Evolutionary conservation across 164 flowering plant genomes (phyloP), one percentile per base, ranked within the genome.

Genomic region (Sextonia rubra): DNA sequence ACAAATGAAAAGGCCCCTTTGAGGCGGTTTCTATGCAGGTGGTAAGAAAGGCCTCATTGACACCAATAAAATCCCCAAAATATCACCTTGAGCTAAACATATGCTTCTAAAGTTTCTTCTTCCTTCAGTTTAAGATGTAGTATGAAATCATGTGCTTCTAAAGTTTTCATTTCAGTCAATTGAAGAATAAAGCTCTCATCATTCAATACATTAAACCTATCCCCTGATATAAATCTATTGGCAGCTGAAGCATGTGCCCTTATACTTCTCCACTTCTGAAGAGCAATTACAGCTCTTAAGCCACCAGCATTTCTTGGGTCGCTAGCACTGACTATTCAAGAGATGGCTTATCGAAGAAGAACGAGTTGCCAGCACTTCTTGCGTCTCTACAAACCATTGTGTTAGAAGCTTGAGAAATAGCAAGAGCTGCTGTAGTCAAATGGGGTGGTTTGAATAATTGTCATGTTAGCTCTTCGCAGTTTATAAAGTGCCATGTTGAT

Each of bases 211-310:
- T n/a, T n/a, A n/a, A n/a, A n/a, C 87, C n/a, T 77, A 81, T 20
- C 81, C 85, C 60, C 55, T 76, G 37, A 66, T 30, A 64, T 73
- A 44, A 7, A 84, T 58, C 30, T 79, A 77, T 72, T 80, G 97
- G 77, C 88, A 81, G 8, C 77, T 61, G 64, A 83, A 85, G 76
- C 94, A 90, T 32, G 81, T 83, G 12, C 88, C 94, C 60, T 77
- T 63, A 68, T 76, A 55, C 79, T 83, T 85, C 66, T 83, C 89
- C 20, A 73, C 67, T 9, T 82, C 87, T n/a, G 63, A 47, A 22
- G 66, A 18, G 78, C 97, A 90, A 71, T 89, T 92, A 81, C 97
- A 89, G 24, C 71, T 71, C 82, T 89, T 92, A 25, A 92, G 81
- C 72, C 73, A 75, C 74, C 84, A 82, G 24, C 78, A 69, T 8